Conservation (phyloP, 257 asterid species). For the Nicotiana undulata region DNA sequence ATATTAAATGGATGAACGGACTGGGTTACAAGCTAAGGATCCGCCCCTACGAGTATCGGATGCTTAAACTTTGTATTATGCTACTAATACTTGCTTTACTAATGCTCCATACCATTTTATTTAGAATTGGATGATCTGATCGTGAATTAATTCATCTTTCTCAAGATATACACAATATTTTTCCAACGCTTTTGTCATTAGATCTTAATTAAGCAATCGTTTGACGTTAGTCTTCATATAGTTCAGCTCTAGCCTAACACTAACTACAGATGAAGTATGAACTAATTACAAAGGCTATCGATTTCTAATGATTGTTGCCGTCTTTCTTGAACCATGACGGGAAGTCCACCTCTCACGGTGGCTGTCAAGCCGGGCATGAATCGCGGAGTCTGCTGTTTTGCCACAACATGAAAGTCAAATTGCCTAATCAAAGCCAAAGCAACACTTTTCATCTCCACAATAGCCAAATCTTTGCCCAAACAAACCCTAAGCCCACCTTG, state of each 20-base stretch:
- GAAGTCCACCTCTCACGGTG: slow-evolving; percentile 43
- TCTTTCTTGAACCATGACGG: slow-evolving; percentile 29
- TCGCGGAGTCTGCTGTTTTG: slow-evolving; percentile 5
- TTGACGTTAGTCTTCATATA: neutral
- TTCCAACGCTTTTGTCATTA: neutral
- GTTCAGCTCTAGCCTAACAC: neutral
- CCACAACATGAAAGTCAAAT: slow-evolving; percentile 25
- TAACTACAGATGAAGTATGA: neutral
- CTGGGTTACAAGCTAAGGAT: too few species aligned
- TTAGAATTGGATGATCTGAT: neutral
- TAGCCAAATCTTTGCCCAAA: slow-evolving; percentile 39
- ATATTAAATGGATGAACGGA: too few species aligned
- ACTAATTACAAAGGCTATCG: neutral
- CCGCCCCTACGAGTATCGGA: too few species aligned
- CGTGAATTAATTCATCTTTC: neutral
- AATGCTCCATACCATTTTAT: neutral
- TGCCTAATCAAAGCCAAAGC: slow-evolving; percentile 35
- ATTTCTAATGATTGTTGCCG: neutral
- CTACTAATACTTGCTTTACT: neutral
- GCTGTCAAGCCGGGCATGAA: slow-evolving; percentile 51
- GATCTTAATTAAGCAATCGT: neutral
- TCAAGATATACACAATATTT: neutral
- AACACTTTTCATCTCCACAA: slow-evolving; percentile 46
- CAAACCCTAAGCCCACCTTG: slow-evolving; percentile 43
- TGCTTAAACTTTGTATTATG: neutral